Evolutionary conservation across 306 rosid genomes (phyloP).

Genomic region (Cucurbita moschata): DNA sequence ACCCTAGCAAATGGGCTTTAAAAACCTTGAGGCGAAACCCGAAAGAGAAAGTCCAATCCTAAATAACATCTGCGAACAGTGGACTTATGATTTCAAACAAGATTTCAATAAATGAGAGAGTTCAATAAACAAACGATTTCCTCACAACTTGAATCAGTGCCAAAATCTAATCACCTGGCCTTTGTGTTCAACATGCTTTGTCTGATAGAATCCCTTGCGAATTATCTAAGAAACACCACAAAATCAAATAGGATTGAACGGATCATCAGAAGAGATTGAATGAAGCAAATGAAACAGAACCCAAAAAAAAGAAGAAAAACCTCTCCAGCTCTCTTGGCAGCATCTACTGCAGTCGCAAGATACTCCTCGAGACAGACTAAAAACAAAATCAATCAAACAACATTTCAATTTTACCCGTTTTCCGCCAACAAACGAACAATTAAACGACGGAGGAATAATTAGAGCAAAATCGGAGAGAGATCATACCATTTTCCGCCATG

Average conservation of each 20-base stretch:
- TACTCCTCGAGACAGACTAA: slow-evolving; percentile 43
- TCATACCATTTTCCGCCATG: slow-evolving; percentile 45
- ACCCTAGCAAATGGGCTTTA: too few relatives aligned
- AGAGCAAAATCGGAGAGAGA: neutral
- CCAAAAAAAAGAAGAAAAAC: slow-evolving; percentile 14
- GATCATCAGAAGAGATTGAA: neutral
- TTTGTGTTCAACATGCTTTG: slow-evolving; percentile 71
- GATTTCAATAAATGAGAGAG: neutral
- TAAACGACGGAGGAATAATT: neutral
- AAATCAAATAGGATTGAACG: neutral
- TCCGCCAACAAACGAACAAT: neutral
- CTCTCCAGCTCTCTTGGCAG: slow-evolving; percentile 76
- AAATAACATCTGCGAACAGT: too few relatives aligned
- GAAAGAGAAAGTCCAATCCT: too few relatives aligned
- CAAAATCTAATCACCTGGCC: slow-evolving; percentile 40
- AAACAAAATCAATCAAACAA: neutral
- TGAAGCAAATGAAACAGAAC: neutral
- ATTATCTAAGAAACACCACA: slow-evolving; percentile 35
- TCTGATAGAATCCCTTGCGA: slow-evolving; percentile 58
- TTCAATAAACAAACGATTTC: neutral
- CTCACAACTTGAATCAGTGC: neutral
- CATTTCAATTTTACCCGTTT: neutral
- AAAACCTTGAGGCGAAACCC: too few relatives aligned
- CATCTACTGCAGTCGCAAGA: slow-evolving; percentile 67
- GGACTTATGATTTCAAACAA: neutral